A percentile compares a stretch with the other conserved stretches of the same genome.
phyloP scores from a whole-genome alignment of 768 basidiomycete species.

The Phylloporus sp. region DNA sequence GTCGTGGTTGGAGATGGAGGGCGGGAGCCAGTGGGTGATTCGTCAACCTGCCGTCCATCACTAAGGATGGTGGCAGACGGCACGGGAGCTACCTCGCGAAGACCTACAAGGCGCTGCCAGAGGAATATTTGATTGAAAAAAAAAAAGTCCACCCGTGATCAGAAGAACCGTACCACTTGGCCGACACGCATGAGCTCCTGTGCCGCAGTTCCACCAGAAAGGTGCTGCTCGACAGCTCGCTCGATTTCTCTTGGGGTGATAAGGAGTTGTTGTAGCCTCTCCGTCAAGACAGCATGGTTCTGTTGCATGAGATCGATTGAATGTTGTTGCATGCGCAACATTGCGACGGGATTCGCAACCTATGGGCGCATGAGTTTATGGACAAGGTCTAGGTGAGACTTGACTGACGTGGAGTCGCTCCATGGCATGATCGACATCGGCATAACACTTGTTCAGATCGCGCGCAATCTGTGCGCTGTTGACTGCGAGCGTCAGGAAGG shows the following conservation, averaged over 20 bases:
- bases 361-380: constrained; percentile 5
- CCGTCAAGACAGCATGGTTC: constrained; percentile 32
- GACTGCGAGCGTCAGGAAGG: constrained; percentile 31
- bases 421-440: constrained; percentile 40
- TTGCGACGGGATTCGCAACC: constrained; percentile 19
- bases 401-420: constrained; percentile 39
- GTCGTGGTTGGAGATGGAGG: constrained; percentile 23
- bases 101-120: constrained; percentile 22
- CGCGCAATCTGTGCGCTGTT: constrained; percentile 43
- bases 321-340: constrained; percentile 28
- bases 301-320: constrained; percentile 24
- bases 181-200: constrained; percentile 48
- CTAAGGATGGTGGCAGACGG: no score
- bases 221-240: constrained; percentile 36
- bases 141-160: background rate
- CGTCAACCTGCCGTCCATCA: constrained; percentile 16
- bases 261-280: constrained; percentile 38
- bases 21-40: constrained; percentile 20
- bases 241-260: constrained; percentile 35
- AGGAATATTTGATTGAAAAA: background rate
- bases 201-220: constrained; percentile 38
- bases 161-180: constrained; percentile 37
- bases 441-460: constrained; percentile 40
- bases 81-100: constrained; percentile 4
- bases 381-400: background rate